Conservation (phyloP, 83 land plant genomes). For the Picea engelmannii region DNA sequence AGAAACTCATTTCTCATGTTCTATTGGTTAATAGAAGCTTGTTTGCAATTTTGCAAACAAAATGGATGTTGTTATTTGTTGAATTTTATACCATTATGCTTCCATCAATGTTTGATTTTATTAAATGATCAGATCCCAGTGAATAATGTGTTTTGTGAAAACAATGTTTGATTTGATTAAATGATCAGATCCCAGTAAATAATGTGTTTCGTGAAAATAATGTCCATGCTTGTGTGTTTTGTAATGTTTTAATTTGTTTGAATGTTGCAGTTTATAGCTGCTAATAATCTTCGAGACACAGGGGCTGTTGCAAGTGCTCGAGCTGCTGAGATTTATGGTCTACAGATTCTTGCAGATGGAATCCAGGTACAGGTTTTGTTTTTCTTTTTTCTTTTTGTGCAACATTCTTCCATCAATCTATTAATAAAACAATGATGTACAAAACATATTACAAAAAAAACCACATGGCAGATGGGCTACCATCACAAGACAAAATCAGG, state of each 20-base stretch:
- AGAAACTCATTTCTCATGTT: not conserved
- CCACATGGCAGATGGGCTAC: too few species aligned
- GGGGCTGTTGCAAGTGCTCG: slow-evolving; percentile 89
- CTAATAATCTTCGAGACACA: slow-evolving; percentile 54
- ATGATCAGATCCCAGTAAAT: not conserved
- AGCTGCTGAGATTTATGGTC: slow-evolving; percentile 88
- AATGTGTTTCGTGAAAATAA: not conserved
- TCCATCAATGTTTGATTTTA: not conserved
- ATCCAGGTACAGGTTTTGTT: slow-evolving; percentile 52
- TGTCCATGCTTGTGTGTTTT: not conserved
- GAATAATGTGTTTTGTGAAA: not conserved
- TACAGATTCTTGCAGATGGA: slow-evolving; percentile 63
- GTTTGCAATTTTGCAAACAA: not conserved
- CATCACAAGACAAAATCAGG: too few species aligned
- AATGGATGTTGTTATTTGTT: not conserved
- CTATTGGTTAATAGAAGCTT: not conserved
- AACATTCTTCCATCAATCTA: too few species aligned
- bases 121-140: not conserved
- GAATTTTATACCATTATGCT: not conserved
- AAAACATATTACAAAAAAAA: too few species aligned
- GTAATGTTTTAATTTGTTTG: slow-evolving; percentile 1
- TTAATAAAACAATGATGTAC: too few species aligned
- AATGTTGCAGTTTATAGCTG: slow-evolving; percentile 59
- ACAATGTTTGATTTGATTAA: not conserved
- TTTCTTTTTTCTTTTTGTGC: too few species aligned